Percentiles rank a stretch among this genome's conserved stretches.
Evolutionary conservation across 345 rosid genomes (phyloP).

Genomic region (Acer yangbiense): DNA sequence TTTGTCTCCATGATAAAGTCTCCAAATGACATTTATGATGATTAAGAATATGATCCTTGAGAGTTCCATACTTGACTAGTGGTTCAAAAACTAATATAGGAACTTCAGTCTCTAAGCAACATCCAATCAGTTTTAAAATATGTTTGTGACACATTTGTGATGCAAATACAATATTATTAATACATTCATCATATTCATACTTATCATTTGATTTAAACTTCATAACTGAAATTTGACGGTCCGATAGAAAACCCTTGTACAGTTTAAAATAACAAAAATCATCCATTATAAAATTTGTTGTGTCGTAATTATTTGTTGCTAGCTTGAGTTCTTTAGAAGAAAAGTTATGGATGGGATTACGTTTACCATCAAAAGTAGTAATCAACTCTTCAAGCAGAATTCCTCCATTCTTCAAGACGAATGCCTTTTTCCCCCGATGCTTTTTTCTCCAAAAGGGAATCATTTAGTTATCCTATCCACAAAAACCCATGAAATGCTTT

Average conservation of each 20-base stretch:
- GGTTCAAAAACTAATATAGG: constrained; percentile 19
- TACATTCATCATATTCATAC: fast-evolving
- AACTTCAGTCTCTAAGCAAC: constrained; percentile 22
- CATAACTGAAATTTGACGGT: constrained; percentile 21
- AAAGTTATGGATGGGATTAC: constrained; percentile 17
- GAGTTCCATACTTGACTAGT: background rate
- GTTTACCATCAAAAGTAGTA: constrained; percentile 14
- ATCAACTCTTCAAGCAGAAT: constrained; percentile 11
- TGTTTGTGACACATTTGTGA: constrained; percentile 27
- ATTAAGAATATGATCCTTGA: background rate
- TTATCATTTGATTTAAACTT: background rate
- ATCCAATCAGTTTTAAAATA: constrained; percentile 26
- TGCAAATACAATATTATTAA: constrained; percentile 13
- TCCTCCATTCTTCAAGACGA: constrained; percentile 16
- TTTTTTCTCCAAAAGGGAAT: too few relatives aligned
- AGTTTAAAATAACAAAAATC: background rate
- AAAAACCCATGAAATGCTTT: background rate
- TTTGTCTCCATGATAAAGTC: constrained; percentile 19
- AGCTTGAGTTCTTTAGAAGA: constrained; percentile 17
- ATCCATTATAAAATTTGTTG: background rate
- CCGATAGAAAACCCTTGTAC: constrained; percentile 14
- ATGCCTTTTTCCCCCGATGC: too few relatives aligned
- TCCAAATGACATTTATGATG: background rate
- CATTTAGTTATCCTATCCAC: too few relatives aligned
- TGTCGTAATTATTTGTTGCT: constrained; percentile 17